phyloP scores from a whole-genome alignment of 164 flowering plant genomes.

The Macadamia integrifolia region DNA sequence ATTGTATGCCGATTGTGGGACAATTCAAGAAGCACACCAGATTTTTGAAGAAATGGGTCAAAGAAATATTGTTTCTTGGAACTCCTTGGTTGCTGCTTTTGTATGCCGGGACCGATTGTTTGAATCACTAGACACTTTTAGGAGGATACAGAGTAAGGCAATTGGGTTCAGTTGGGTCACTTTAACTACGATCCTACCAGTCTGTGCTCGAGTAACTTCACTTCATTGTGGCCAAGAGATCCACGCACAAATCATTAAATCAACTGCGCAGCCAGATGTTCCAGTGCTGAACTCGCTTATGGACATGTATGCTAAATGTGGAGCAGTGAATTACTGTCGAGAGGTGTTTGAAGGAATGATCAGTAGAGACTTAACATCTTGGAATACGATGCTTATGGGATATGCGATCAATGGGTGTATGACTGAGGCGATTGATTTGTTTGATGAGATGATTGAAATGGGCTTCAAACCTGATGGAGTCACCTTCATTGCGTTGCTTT shows the following conservation, averaged over 20 bases:
- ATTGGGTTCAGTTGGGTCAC: constrained; percentile 41
- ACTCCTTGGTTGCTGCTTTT: constrained; percentile 26
- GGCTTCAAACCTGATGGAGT: constrained; percentile 25
- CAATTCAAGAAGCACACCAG: constrained; percentile 22
- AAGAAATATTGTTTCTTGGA: constrained; percentile 40
- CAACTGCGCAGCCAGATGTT: constrained; percentile 19
- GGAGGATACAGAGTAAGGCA: neutral
- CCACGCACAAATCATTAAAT: constrained; percentile 36
- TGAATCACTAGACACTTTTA: constrained; percentile 16
- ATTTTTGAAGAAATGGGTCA: constrained; percentile 40
- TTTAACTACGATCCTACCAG: constrained; percentile 26
- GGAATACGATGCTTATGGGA: constrained; percentile 38
- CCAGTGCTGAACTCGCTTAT: constrained; percentile 29
- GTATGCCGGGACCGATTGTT: constrained; percentile 13
- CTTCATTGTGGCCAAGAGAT: constrained; percentile 31
- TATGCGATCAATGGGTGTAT: constrained; percentile 33
- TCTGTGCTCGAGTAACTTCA: constrained; percentile 25
- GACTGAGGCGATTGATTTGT: constrained; percentile 20
- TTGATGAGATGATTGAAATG: constrained; percentile 31
- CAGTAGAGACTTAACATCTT: constrained; percentile 27
- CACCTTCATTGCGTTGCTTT: constrained; percentile 37
- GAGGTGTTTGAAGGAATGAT: constrained; percentile 28
- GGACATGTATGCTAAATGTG: constrained; percentile 47
- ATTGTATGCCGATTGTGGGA: constrained; percentile 25
- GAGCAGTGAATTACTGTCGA: constrained; percentile 26